These are phyloP conservation scores for Paramarasmius palmivorus DNA, from an alignment of 1,284 basidiomycete species.

Conservation along the genomic window DNA sequence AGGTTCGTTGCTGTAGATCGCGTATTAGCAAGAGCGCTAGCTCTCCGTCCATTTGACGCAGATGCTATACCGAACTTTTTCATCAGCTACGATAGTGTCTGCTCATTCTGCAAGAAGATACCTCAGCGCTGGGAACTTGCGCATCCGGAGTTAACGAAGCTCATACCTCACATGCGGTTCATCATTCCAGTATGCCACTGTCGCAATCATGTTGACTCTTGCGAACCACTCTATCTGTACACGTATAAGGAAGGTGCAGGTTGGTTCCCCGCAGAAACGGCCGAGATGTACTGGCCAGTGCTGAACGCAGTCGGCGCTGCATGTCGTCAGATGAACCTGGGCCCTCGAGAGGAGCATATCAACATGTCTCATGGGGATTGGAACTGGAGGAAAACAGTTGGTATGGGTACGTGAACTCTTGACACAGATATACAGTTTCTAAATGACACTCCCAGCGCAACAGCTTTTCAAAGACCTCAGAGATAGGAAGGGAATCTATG, in stretches of 20 bases:
- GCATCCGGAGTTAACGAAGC: background rate
- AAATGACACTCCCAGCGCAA: background rate
- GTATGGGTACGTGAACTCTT: background rate
- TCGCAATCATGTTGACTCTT: slow-evolving; percentile 3
- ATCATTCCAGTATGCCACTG: slow-evolving; percentile 3
- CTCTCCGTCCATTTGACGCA: background rate
- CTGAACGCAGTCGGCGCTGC: slow-evolving; percentile 23
- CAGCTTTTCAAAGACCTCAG: background rate
- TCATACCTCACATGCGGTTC: background rate
- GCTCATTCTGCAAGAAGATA: background rate
- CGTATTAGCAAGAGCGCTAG: background rate
- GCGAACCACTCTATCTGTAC: slow-evolving; percentile 1
- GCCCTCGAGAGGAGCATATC: slow-evolving; percentile 24
- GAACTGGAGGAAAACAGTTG: slow-evolving; percentile 23
- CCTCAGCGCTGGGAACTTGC: background rate
- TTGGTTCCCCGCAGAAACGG: slow-evolving; percentile 27
- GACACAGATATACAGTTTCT: background rate
- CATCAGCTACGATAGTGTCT: background rate
- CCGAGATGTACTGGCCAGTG: slow-evolving; percentile 23
- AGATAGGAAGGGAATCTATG: background rate
- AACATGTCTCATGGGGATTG: slow-evolving; percentile 23
- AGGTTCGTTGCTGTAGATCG: background rate
- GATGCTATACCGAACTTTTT: background rate
- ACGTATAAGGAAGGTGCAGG: slow-evolving; percentile 17
- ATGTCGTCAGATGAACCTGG: slow-evolving; percentile 24